These are phyloP conservation scores for Penicillium manginii DNA, from an alignment of 495 filamentous ascomycete genomes.

Conservation along the genomic window DNA sequence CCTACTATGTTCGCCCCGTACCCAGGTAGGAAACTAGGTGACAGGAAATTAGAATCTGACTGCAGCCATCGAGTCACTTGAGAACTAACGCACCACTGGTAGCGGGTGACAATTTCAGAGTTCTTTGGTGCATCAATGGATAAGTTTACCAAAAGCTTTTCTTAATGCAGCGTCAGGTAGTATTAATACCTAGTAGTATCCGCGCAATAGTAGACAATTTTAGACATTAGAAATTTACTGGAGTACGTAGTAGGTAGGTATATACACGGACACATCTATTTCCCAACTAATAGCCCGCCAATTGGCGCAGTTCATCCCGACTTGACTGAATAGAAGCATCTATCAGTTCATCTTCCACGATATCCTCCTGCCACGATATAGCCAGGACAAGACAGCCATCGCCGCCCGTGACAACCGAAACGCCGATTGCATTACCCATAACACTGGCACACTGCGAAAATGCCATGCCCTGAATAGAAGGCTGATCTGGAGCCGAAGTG, in stretches of 20 bases:
- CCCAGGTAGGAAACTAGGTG: too few species aligned
- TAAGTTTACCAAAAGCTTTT: too few species aligned
- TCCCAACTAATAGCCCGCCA: conserved; percentile 4
- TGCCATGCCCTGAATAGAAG: conserved; percentile 36
- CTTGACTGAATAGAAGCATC: conserved; percentile 26
- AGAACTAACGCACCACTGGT: too few species aligned
- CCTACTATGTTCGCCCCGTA: too few species aligned
- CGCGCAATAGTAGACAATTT: not conserved
- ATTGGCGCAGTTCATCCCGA: conserved; percentile 22
- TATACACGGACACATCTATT: not conserved
- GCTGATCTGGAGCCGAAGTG: conserved; percentile 24
- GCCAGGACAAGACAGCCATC: conserved; percentile 42
- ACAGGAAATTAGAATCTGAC: too few species aligned
- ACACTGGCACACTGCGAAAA: conserved; percentile 54
- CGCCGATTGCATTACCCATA: conserved; percentile 38
- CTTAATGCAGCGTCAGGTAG: too few species aligned
- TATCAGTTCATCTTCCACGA: conserved; percentile 35
- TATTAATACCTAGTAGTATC: too few species aligned
- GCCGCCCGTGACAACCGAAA: conserved; percentile 44
- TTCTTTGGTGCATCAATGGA: too few species aligned
- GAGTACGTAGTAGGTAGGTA: too few species aligned
- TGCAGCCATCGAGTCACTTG: too few species aligned
- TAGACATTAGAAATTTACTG: not conserved
- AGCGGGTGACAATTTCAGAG: too few species aligned
- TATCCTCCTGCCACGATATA: conserved; percentile 42